Evolutionary conservation across 768 basidiomycete genomes (phyloP).

Genomic region (Termitomyces sp.): DNA sequence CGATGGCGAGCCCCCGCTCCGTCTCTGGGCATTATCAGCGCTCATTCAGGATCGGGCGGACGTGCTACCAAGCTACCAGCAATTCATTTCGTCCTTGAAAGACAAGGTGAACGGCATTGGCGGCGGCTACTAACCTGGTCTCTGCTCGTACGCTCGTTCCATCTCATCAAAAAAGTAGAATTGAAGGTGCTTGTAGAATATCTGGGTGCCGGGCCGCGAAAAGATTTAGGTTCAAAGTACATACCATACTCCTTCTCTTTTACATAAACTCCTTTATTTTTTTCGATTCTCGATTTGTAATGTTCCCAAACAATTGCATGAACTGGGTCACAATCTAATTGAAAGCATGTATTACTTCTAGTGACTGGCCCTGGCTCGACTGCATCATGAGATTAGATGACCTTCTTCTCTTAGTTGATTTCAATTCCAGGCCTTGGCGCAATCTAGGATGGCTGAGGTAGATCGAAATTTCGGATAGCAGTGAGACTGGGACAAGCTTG

Average conservation of each 20-base stretch:
- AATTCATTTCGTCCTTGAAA: slow-evolving; percentile 86
- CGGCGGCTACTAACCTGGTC: slow-evolving; percentile 14
- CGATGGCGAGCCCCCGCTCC: slow-evolving; percentile 91
- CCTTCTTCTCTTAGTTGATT: no score
- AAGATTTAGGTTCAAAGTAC: slow-evolving; percentile 13
- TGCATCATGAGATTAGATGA: no score
- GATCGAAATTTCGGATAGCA: neutral
- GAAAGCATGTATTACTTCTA: neutral
- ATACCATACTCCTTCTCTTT: slow-evolving; percentile 13
- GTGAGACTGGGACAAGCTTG: no score
- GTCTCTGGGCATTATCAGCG: slow-evolving; percentile 85
- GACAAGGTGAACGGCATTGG: slow-evolving; percentile 45
- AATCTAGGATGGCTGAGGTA: no score
- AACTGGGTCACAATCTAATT: neutral
- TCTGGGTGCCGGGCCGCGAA: slow-evolving; percentile 4
- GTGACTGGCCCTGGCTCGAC: neutral
- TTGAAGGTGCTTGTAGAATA: slow-evolving; percentile 10
- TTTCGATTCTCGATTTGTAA: slow-evolving; percentile 12
- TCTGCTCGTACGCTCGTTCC: neutral
- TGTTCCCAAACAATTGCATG: neutral
- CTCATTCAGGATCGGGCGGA: slow-evolving; percentile 97
- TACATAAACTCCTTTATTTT: neutral
- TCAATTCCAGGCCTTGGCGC: no score
- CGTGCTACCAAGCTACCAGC: slow-evolving; percentile 91
- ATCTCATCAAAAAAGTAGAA: neutral